Conservation (phyloP, 2,329 filamentous ascomycete genomes). For the Helicocarpus griseus region DNA sequence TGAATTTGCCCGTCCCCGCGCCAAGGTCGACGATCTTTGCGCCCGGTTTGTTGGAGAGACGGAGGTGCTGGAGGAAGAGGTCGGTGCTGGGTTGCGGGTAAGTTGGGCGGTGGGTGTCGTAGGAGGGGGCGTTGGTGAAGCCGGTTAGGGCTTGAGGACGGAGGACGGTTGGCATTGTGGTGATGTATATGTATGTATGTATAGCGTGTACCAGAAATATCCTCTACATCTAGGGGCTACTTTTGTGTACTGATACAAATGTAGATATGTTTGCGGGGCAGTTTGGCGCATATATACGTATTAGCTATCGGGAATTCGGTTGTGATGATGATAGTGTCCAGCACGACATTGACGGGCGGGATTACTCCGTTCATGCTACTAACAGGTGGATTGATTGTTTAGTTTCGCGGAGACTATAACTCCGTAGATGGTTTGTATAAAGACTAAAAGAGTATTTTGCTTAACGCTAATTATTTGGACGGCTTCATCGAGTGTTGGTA, state of each 20-base stretch:
- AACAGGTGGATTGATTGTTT: too few relatives aligned
- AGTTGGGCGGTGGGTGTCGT: conserved; percentile 59
- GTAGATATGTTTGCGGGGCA: too few relatives aligned
- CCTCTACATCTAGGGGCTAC: too few relatives aligned
- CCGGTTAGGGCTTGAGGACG: conserved; percentile 36
- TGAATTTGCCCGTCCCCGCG: conserved; percentile 63
- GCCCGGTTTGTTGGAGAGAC: conserved; percentile 37
- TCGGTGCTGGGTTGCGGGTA: conserved; percentile 53
- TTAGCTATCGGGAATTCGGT: too few relatives aligned
- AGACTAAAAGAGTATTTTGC: too few relatives aligned
- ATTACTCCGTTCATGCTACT: not conserved
- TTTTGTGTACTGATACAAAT: too few relatives aligned
- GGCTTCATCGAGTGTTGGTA: too few relatives aligned
- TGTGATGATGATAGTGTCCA: not conserved
- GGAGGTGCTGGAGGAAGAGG: conserved; percentile 47
- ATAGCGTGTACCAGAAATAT: too few relatives aligned
- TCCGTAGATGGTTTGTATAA: too few relatives aligned
- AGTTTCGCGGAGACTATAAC: too few relatives aligned
- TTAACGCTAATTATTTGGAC: too few relatives aligned
- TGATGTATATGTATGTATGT: not conserved
- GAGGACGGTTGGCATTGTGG: not conserved
- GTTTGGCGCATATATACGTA: too few relatives aligned
- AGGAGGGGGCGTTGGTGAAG: conserved; percentile 54
- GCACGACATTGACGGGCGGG: not conserved
- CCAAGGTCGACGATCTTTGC: conserved; percentile 54